These are phyloP conservation scores for Alternaria consortialis DNA, from an alignment of 2,329 filamentous ascomycete species.

Conservation along the genomic window DNA sequence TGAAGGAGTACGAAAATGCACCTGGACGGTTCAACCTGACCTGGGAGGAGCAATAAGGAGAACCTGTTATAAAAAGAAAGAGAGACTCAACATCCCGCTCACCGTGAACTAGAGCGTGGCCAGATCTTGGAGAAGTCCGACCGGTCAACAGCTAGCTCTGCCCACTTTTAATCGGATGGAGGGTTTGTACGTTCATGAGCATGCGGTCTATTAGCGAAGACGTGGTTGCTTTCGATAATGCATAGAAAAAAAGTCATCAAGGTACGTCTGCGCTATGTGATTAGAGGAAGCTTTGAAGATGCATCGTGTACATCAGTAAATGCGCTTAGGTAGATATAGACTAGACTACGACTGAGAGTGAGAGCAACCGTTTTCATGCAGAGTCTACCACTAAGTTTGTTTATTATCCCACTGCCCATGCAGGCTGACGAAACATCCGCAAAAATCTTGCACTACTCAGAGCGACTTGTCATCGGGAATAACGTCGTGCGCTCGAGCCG, in stretches of 20 bases:
- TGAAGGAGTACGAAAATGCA: slow-evolving; percentile 79
- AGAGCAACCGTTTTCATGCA: neutral
- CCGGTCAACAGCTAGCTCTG: neutral
- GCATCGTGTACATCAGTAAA: neutral
- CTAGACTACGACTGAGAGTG: neutral
- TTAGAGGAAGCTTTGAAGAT: neutral
- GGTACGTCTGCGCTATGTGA: neutral
- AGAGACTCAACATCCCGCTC: neutral
- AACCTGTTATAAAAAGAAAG: neutral
- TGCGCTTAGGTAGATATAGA: neutral
- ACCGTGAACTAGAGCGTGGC: neutral
- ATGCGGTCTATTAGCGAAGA: neutral
- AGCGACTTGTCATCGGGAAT: neutral
- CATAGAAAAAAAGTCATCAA: neutral
- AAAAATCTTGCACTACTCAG: neutral
- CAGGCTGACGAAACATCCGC: neutral
- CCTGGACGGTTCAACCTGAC: slow-evolving; percentile 80
- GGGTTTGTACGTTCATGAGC: neutral
- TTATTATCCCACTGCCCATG: neutral
- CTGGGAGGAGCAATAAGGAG: slow-evolving; percentile 68
- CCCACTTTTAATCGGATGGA: neutral
- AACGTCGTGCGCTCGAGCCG: neutral
- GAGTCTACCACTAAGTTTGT: neutral
- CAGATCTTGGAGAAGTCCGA: neutral
- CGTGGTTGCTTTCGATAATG: neutral